A percentile compares a stretch with the other conserved stretches of the same genome.
These are phyloP conservation scores for Apophysomyces variabilis DNA, from an alignment of 371 early-diverging fungal genomes.

Conservation along the genomic window DNA sequence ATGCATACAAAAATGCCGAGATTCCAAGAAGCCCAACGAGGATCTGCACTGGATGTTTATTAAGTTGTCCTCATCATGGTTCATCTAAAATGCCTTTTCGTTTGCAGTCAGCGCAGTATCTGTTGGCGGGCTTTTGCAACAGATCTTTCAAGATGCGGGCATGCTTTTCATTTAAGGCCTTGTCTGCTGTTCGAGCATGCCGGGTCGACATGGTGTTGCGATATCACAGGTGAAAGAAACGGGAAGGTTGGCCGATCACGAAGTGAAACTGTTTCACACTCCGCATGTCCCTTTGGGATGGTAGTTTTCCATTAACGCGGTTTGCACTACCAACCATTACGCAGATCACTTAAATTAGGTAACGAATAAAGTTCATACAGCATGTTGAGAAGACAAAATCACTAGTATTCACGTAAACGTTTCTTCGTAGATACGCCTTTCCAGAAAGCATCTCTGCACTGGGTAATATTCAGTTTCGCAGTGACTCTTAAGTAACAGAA, in stretches of 20 bases:
- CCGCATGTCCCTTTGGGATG: not conserved
- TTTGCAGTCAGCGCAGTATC: conserved; percentile 82
- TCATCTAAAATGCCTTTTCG: conserved; percentile 65
- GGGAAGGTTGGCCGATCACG: not conserved
- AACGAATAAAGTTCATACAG: no score
- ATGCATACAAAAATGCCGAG: conserved; percentile 88
- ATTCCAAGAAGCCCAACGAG: conserved; percentile 91
- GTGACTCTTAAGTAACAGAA: no score
- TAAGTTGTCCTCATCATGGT: not conserved
- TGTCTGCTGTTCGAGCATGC: conserved; percentile 73
- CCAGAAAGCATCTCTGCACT: no score
- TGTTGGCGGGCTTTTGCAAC: conserved; percentile 72
- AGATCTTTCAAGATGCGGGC: conserved; percentile 73
- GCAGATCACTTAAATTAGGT: no score
- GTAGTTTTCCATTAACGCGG: no score
- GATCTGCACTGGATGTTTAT: conserved; percentile 56
- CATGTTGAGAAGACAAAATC: no score
- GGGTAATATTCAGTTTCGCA: no score
- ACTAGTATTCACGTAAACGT: no score
- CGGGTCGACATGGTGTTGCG: conserved; percentile 69
- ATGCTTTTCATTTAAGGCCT: conserved; percentile 73
- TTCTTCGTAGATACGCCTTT: no score
- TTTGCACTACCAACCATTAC: no score
- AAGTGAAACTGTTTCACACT: not conserved
- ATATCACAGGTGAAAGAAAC: not conserved